Evolutionary conservation across 306 rosid species (phyloP), one percentile per base, ranked within the genome.

Genomic region (Lagenaria siceraria): DNA sequence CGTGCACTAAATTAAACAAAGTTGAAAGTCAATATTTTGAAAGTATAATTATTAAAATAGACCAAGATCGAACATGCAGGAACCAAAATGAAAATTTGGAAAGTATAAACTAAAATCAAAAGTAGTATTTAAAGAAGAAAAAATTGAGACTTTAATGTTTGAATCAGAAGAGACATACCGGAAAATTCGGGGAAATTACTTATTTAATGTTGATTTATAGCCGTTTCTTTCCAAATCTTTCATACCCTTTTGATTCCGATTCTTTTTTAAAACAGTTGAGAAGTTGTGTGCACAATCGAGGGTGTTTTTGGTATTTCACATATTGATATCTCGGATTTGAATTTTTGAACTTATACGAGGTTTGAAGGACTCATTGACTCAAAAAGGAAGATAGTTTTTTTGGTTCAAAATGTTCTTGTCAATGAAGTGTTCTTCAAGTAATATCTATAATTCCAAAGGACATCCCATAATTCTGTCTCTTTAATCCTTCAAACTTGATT

Each of bases 151-250:
- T 74, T 51, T 46, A 60, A 51, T 76, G 79, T 76, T 60, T 60
- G 79, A 76, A 56, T 76, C 25, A 27, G 58, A 76, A 60, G 79
- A 60, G 71, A 76, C 79, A 76, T 77, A 77, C 73, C 79, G 59
- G 79, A 40, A 38, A 60, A 77, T 77, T 60, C 69, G 79, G 79
- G 58, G 79, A 40, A 77, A 77, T 38, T 40, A 43, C 4, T 77
- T 77, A 14, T 58, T 77, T 61, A 60, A 77, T 77, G 40, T 25
- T 46, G 52, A 46, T 24, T 76, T 74, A 5, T 77, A 58, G 79
- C 72, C 73, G 58, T 29, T 77, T 31, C 29, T 43, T 61, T 40
- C 27, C 22, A 69, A 56, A 60, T 76, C 72, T 76, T 60, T 76
- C 43, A 24, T 10, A 77, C 25, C 71, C 69, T 59, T 42, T 27